phyloP scores from a whole-genome alignment of 305 asterid genomes.

The Fraxinus sp. region DNA sequence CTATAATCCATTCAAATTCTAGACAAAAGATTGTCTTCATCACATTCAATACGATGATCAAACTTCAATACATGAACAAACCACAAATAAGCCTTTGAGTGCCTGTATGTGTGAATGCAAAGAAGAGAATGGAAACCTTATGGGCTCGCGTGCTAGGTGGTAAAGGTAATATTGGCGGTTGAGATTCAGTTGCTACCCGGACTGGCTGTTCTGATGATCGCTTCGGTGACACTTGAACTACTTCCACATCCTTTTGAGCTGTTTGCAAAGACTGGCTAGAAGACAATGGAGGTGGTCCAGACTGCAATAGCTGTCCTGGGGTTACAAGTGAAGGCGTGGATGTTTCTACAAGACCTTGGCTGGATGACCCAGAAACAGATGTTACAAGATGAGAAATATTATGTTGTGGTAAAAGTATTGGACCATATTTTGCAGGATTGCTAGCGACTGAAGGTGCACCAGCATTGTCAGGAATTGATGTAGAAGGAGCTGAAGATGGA shows the following conservation, averaged over 20 bases:
- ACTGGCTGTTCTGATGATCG: slow-evolving; percentile 43
- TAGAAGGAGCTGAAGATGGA: slow-evolving; percentile 41
- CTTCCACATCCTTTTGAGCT: slow-evolving; percentile 86
- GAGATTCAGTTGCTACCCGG: slow-evolving; percentile 53
- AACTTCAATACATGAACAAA: background rate
- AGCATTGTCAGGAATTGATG: slow-evolving; percentile 41
- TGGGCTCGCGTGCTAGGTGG: slow-evolving; percentile 57
- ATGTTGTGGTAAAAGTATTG: slow-evolving; percentile 43
- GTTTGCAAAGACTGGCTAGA: slow-evolving; percentile 51
- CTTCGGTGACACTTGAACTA: slow-evolving; percentile 63
- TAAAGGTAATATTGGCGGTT: slow-evolving; percentile 84
- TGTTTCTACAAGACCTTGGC: slow-evolving; percentile 44
- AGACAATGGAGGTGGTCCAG: slow-evolving; percentile 46
- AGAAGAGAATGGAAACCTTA: slow-evolving; percentile 41
- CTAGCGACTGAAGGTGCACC: slow-evolving; percentile 38
- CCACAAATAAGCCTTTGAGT: background rate
- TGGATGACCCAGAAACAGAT: slow-evolving; percentile 45
- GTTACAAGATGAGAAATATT: slow-evolving; percentile 38
- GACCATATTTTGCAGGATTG: slow-evolving; percentile 40
- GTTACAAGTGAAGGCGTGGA: slow-evolving; percentile 62
- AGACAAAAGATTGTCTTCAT: background rate
- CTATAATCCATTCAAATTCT: background rate
- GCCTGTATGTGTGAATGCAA: background rate
- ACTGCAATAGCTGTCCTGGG: slow-evolving; percentile 83
- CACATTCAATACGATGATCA: background rate